phyloP scores from a whole-genome alignment of 129 eudicot genomes.

The Oenanthe sinensis region DNA sequence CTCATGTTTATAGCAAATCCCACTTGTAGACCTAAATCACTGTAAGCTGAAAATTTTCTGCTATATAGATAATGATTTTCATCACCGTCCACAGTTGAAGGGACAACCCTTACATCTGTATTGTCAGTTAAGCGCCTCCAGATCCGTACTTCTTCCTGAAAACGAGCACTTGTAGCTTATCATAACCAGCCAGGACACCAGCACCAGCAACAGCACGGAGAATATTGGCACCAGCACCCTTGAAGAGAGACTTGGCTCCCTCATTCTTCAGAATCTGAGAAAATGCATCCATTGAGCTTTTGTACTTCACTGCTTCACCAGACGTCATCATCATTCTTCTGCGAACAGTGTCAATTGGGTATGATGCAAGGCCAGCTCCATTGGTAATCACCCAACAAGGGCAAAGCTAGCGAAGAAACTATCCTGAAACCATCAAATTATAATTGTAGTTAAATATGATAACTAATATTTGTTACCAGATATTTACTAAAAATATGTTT shows the following conservation, averaged over 20 bases:
- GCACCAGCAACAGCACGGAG: conserved; percentile 71
- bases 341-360: conserved; percentile 49
- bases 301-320: conserved; percentile 73
- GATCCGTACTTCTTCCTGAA: conserved; percentile 58
- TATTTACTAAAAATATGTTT: not conserved
- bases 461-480: not conserved
- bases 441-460: not conserved
- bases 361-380: conserved; percentile 62
- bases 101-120: not conserved
- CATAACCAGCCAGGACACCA: conserved; percentile 70
- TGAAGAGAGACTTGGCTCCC: conserved; percentile 57
- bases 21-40: conserved; percentile 4
- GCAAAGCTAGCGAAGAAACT: conserved; percentile 65
- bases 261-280: conserved; percentile 52
- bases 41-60: conserved; percentile 10
- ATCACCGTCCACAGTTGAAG: conserved; percentile 20
- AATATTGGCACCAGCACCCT: conserved; percentile 71
- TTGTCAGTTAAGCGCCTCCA: conserved; percentile 29
- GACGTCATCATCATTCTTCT: conserved; percentile 68
- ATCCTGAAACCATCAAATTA: conserved; percentile 34
- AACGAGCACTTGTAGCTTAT: conserved; percentile 50
- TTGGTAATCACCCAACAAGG: conserved; percentile 54
- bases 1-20: not conserved
- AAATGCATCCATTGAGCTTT: conserved; percentile 48
- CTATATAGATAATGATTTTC: conserved; percentile 7